phyloP scores from a whole-genome alignment of 2,329 filamentous ascomycete species.

The Fusarium sp. region DNA sequence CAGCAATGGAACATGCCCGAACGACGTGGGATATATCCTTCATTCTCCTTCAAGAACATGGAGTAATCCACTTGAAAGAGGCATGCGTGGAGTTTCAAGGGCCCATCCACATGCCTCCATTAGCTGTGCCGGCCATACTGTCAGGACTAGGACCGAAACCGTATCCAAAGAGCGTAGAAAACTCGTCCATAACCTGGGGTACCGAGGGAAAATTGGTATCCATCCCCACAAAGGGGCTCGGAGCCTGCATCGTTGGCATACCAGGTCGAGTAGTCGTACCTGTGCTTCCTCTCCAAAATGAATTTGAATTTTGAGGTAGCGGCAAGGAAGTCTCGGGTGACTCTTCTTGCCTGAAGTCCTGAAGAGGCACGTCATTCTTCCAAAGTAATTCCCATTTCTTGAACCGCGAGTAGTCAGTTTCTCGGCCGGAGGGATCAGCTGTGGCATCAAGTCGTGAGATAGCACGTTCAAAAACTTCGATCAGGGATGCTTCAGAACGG shows the following conservation, averaged over 20 bases:
- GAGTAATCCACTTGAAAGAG: not conserved
- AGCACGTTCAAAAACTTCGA: constrained; percentile 61
- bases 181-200: constrained; percentile 51
- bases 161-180: constrained; percentile 46
- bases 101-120: constrained; percentile 42
- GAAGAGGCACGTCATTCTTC: constrained; percentile 49
- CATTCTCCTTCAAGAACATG: not conserved
- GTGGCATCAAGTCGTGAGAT: constrained; percentile 56
- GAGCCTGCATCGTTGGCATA: constrained; percentile 41
- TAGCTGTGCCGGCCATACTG: constrained; percentile 38
- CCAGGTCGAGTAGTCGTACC: constrained; percentile 34
- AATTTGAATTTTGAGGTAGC: constrained; percentile 34
- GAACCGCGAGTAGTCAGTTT: constrained; percentile 60
- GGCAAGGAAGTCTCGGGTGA: constrained; percentile 37
- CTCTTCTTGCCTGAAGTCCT: constrained; percentile 40
- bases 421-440: constrained; percentile 49
- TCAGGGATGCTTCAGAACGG: constrained; percentile 61
- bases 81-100: constrained; percentile 27
- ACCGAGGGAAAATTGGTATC: constrained; percentile 50
- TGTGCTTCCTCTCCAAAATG: constrained; percentile 36
- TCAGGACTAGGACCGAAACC: constrained; percentile 46
- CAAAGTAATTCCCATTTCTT: constrained; percentile 62
- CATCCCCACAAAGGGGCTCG: constrained; percentile 49
- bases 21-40: constrained; percentile 6
- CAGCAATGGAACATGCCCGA: not conserved